These are phyloP conservation scores for Ambrosiella beaveri DNA, from an alignment of 2,329 filamentous ascomycete genomes.

Conservation along the genomic window DNA sequence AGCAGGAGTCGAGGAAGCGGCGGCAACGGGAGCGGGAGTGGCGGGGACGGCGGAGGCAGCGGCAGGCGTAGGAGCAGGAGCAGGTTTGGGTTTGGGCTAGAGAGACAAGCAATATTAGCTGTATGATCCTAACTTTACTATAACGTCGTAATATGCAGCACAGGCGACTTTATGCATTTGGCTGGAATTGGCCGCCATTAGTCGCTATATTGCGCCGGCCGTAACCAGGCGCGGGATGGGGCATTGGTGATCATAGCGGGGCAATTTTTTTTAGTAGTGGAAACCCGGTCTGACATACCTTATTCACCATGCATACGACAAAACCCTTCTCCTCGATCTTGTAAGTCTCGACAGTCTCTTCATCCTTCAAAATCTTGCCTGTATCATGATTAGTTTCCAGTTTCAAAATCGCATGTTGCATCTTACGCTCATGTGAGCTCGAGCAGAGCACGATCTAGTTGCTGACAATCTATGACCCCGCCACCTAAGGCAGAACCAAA, in stretches of 20 bases:
- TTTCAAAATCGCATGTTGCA: background rate
- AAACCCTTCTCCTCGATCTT: constrained; percentile 99
- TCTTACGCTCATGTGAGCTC: no score
- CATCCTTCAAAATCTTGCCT: constrained; percentile 96
- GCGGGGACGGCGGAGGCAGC: constrained; percentile 33
- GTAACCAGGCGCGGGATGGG: background rate
- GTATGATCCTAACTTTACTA: background rate
- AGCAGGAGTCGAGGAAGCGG: constrained; percentile 34
- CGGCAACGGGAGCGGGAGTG: constrained; percentile 46
- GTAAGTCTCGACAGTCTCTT: constrained; percentile 88
- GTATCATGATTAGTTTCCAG: background rate
- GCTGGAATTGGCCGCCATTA: no score
- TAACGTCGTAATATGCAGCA: background rate
- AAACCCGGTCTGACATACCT: constrained; percentile 36
- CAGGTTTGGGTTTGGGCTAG: constrained; percentile 44
- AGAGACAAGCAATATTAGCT: background rate
- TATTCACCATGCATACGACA: constrained; percentile 95
- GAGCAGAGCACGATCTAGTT: no score
- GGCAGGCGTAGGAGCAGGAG: constrained; percentile 27
- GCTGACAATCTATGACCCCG: background rate
- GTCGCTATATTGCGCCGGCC: background rate
- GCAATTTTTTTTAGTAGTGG: background rate
- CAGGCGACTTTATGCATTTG: no score
- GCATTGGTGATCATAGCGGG: background rate
- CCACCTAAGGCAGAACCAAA: background rate